A percentile compares a stretch with the other conserved stretches of the same genome.
Conservation (phyloP, 1,139 yeast species). For the Meyerozyma guilliermondii region DNA sequence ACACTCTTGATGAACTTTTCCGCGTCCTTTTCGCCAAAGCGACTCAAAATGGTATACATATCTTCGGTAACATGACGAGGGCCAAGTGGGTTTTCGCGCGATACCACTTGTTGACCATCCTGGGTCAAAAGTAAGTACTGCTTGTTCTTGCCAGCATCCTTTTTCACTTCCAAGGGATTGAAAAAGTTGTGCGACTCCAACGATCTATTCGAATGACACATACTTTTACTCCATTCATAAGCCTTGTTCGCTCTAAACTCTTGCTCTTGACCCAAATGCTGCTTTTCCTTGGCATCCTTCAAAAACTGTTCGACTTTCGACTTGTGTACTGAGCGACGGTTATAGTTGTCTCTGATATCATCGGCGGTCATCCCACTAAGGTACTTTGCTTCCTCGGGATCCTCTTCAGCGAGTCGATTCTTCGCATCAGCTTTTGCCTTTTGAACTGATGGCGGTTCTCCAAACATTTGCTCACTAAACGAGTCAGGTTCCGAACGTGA, state of each 20-base stretch:
- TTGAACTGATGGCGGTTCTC: neutral
- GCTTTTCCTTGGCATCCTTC: conserved; percentile 35
- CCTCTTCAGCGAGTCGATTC: neutral
- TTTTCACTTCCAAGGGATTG: conserved; percentile 27
- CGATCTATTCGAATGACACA: conserved; percentile 31
- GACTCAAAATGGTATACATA: conserved; percentile 39
- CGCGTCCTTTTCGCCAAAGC: conserved; percentile 29
- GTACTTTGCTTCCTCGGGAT: conserved; percentile 11
- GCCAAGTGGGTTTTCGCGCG: conserved; percentile 39
- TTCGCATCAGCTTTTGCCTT: neutral
- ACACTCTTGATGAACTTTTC: conserved; percentile 22
- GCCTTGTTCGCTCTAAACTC: conserved; percentile 47
- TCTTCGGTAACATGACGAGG: conserved; percentile 33
- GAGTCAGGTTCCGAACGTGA: neutral
- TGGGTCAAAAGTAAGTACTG: conserved; percentile 45
- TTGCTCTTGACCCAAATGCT: conserved; percentile 35
- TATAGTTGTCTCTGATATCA: conserved; percentile 10
- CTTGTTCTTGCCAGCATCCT: conserved; percentile 3
- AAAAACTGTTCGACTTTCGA: conserved; percentile 33
- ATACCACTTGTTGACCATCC: conserved; percentile 35
- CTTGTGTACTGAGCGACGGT: conserved; percentile 10
- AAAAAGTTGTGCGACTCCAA: conserved; percentile 46
- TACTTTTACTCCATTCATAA: conserved; percentile 46
- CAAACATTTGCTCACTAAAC: neutral
- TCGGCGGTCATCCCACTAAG: conserved; percentile 14